Evolutionary conservation across 331 rosid species (phyloP), one percentile per base, ranked within the genome.

Genomic region (Quercus tomentella): DNA sequence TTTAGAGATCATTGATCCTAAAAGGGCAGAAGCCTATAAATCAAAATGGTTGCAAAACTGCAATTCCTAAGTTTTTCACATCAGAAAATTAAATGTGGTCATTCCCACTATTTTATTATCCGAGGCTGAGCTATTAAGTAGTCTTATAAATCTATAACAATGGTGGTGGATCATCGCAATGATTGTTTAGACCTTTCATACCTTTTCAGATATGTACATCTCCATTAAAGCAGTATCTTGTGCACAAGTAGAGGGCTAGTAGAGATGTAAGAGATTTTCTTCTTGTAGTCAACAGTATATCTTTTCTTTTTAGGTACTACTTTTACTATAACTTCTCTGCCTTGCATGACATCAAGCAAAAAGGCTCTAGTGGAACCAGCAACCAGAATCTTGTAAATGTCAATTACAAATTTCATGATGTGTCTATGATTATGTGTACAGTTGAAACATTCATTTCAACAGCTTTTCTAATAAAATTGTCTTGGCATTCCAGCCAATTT

Each of bases 281-380:
- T 20, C 66, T 61, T 55, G 54, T 49, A 71, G 31, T 45, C 17
- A 67, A 55, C 69, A 62, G 56, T 12, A 22, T 49, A 10, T 12
- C 41, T 80, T 3, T 96, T 96, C 99, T 90, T 93, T 93, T 96
- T 89, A 98, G 45, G 45, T 41, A 8, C 99, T 91, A 15, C 96
- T 91, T 96, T 85, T 85, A 93, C 94, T 96, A 65, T 65, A 89
- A 79, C 91, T 87, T 87, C 51, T 88, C 84, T 87, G 97, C 97
- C 94, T 87, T 76, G 1, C 37, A 70, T 82, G 33, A 56, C 45
- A 83, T 10, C 21, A 20, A 96, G 97, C 94, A 84, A 70, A 82
- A 41, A 92, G 89, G 96, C 79, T 87, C 88, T 88, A 93, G 98
- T 93, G 89, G 98, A 96, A 93, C 97, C 86, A 96, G 99, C 99